These are phyloP conservation scores for Kuraishia capsulata DNA, from an alignment of 805 yeast genomes.

Conservation along the genomic window DNA sequence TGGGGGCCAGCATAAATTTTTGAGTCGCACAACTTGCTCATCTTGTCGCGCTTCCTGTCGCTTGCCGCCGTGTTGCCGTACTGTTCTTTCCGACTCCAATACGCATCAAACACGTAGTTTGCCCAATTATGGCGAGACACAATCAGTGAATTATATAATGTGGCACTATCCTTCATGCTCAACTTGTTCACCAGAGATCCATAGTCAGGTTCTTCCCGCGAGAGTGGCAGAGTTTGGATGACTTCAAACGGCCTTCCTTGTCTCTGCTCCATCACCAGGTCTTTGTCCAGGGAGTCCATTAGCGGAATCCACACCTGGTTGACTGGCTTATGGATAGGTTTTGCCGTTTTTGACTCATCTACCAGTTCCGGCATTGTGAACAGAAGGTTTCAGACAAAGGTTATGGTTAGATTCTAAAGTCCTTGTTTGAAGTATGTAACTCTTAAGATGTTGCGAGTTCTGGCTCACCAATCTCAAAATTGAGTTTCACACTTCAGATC, in stretches of 20 bases:
- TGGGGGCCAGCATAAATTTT: slow-evolving; percentile 76
- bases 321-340: slow-evolving; percentile 5
- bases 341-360: slow-evolving; percentile 13
- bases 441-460: too few relatives aligned
- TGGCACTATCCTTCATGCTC: slow-evolving; percentile 64
- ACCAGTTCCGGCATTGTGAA: slow-evolving; percentile 1
- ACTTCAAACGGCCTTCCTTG: slow-evolving; percentile 53
- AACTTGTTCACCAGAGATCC: slow-evolving; percentile 56
- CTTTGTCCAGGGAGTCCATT: slow-evolving; percentile 19
- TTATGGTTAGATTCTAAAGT: too few relatives aligned
- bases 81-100: slow-evolving; percentile 50
- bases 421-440: too few relatives aligned
- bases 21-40: slow-evolving; percentile 83
- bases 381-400: too few relatives aligned
- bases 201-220: slow-evolving; percentile 55
- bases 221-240: slow-evolving; percentile 59
- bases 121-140: slow-evolving; percentile 66
- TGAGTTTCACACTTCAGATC: too few relatives aligned
- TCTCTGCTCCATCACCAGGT: slow-evolving; percentile 18
- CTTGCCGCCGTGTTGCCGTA: slow-evolving; percentile 35
- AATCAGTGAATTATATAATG: slow-evolving; percentile 60
- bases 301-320: slow-evolving; percentile 15
- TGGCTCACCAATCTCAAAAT: too few relatives aligned
- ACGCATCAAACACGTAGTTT: slow-evolving; percentile 61
- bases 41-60: slow-evolving; percentile 57